Evolutionary conservation across 352 stramenopile species (phyloP), one percentile per base, ranked within the genome.

Genomic region (Phytophthora brassicae): DNA sequence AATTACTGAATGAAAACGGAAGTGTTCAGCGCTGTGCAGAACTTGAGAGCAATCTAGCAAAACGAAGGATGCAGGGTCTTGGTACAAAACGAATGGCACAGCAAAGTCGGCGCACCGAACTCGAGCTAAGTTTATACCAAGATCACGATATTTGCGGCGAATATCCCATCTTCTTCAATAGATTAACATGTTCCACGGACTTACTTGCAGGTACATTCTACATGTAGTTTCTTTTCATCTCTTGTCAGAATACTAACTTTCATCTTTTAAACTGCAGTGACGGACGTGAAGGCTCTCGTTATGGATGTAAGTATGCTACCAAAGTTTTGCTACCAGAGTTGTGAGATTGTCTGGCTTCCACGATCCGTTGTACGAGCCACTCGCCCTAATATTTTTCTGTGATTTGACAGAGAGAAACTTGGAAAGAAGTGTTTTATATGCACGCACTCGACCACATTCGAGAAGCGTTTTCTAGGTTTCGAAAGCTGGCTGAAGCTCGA

Each of bases 71-170:
- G 60, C 61, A 84, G 29, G 51, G 51, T n/a, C 22, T 58, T 7
- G 56, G 23, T 39, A 50, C 31, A 7, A 73, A 79, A 45, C 72
- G 80, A 42, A 36, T 66, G 41, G 46, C 72, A 23, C 77, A 83
- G 46, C 68, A 77, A 42, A 63, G 50, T 14, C 79, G 74, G 13
- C 78, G 80, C 24, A 74, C 84, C 19, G 79, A 80, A 23, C 60
- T 94, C 7, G 85, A 94, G 56, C 70, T 90, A 14, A 91, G 78
- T 46, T 43, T 94, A 57, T 94, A 89, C 53, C 81, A 91, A 44
- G 83, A 91, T 41, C 85, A 91, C 53, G 85, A 94, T 51, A 76
- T 94, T 36, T 94, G 85, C 31, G 83, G 79, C 12, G 81, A 89
- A 29, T 88, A 78, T 33, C 75, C 82, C 1, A 70, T 90, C 4